Evolutionary conservation across 2,329 filamentous ascomycete genomes (phyloP), one percentile per base, ranked within the genome.

Genomic region (Penicillium brevicompactum): DNA sequence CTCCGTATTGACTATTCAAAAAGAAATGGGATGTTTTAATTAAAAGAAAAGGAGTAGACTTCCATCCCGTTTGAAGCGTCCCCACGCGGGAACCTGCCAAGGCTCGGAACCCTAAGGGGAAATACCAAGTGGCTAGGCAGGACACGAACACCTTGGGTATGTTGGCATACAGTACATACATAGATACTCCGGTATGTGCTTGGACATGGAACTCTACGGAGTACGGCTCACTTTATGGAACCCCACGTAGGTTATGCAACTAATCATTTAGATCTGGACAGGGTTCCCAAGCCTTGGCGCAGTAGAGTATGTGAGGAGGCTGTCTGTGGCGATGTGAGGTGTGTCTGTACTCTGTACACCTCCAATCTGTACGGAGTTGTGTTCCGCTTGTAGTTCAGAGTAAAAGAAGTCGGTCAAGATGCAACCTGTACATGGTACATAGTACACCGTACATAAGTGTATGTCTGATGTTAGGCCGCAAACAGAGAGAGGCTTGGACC

Each of bases 71-170:
- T 59, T 55, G 51, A 51, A 42, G 34, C 43, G 45, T 31, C 57
- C 47, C 53, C 52, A 56, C 55, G 48, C 57, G 57, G 55, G 48
- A 51, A 34, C 34, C 46, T 49, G 57, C 57, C 55, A 59, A 59
- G 57, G 13, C 51, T 14, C 5, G 27, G 41, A 22, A 45, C 27
- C 44, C 44, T 46, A 16, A 46, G 44, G 38, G 38, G 38, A 18
- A 41, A 21, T 34, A 27, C 24, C 24, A 27, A 27, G 24, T 27
- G 24, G 32, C 32, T 34, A 34, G 32, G 32, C 32, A 34, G 38
- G 38, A 41, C 34, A 37, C 34, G 34, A 37, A 37, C 34, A 37
- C 34, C 31, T 34, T 11, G 31, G 31, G 10, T 37, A 27, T 27
- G 24, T 27, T 13, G 34, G 34, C 34, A 37, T 34, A 18, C 18